Conservation (phyloP, 176 grass and related monocot species). For the Pontederia crassipes region DNA sequence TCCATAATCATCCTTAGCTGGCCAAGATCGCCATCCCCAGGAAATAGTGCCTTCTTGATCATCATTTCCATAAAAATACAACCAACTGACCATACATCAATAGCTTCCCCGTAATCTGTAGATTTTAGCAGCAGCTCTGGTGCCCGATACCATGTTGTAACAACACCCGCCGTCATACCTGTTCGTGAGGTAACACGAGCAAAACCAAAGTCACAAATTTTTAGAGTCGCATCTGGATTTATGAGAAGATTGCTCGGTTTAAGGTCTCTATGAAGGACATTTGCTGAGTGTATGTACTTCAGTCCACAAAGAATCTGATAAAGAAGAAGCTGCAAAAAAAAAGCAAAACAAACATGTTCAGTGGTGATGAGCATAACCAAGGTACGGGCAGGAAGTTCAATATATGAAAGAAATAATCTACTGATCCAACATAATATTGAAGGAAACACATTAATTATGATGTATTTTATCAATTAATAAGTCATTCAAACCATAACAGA, state of each 20-base stretch:
- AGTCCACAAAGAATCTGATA: slow-evolving; percentile 98
- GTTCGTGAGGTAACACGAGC: slow-evolving; percentile 94
- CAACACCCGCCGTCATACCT: slow-evolving; percentile 98
- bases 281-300: slow-evolving; percentile 99
- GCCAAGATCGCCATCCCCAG: slow-evolving; percentile 82
- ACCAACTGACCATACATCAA: slow-evolving; percentile 99
- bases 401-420: neutral
- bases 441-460: no score
- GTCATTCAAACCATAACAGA: no score
- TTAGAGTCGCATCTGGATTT: slow-evolving; percentile 93
- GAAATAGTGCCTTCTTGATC: slow-evolving; percentile 83
- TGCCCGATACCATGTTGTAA: slow-evolving; percentile 97
- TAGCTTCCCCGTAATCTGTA: slow-evolving; percentile 84
- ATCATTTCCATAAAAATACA: slow-evolving; percentile 99
- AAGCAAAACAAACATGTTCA: slow-evolving; percentile 12
- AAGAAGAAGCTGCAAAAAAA: slow-evolving; percentile 88
- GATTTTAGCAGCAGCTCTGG: slow-evolving; percentile 88
- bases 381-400: neutral
- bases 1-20: slow-evolving; percentile 87
- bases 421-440: neutral
- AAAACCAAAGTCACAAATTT: slow-evolving; percentile 99
- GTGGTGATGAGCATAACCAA: neutral
- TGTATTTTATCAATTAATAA: no score
- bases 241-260: slow-evolving; percentile 97
- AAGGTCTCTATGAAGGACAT: slow-evolving; percentile 96